Evolutionary conservation across 164 flowering plant genomes (phyloP).

Genomic region (Piper betle): DNA sequence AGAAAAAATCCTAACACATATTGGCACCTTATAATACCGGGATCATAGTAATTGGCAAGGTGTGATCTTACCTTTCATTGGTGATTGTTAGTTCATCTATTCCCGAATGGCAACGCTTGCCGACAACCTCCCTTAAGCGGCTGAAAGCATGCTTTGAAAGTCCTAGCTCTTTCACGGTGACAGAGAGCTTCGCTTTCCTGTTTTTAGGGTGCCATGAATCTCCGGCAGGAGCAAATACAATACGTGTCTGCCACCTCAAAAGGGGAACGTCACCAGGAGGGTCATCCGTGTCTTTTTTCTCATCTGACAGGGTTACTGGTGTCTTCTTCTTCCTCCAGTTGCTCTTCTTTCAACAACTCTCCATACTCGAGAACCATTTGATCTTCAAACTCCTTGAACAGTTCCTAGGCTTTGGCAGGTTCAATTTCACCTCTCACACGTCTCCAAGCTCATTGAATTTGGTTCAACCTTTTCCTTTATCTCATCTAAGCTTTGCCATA

Average conservation of each 20-base stretch:
- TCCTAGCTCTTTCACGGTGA: conserved; percentile 89
- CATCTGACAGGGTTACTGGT: conserved; percentile 16
- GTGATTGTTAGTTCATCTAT: conserved; percentile 88
- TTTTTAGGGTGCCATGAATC: conserved; percentile 97
- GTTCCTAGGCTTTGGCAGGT: conserved; percentile 54
- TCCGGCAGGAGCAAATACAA: conserved; percentile 82
- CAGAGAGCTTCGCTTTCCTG: conserved; percentile 78
- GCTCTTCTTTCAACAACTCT: conserved; percentile 39
- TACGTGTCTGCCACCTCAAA: conserved; percentile 75
- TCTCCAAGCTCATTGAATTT: conserved; percentile 69
- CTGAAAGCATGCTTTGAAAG: conserved; percentile 70
- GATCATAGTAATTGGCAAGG: neutral
- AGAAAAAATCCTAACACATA: neutral
- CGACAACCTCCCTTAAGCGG: conserved; percentile 69
- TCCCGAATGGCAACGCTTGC: conserved; percentile 80
- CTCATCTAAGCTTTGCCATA: conserved; percentile 31
- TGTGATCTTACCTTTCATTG: conserved; percentile 69
- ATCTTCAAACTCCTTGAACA: conserved; percentile 82
- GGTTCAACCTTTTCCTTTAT: conserved; percentile 64
- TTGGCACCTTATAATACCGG: neutral
- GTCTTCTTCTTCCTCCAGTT: conserved; percentile 31
- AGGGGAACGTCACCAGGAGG: conserved; percentile 98
- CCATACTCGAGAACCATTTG: conserved; percentile 52
- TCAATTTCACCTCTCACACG: conserved; percentile 75
- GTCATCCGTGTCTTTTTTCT: conserved; percentile 40